phyloP scores from a whole-genome alignment of 2,329 filamentous ascomycete genomes.

The Nemania sp. region DNA sequence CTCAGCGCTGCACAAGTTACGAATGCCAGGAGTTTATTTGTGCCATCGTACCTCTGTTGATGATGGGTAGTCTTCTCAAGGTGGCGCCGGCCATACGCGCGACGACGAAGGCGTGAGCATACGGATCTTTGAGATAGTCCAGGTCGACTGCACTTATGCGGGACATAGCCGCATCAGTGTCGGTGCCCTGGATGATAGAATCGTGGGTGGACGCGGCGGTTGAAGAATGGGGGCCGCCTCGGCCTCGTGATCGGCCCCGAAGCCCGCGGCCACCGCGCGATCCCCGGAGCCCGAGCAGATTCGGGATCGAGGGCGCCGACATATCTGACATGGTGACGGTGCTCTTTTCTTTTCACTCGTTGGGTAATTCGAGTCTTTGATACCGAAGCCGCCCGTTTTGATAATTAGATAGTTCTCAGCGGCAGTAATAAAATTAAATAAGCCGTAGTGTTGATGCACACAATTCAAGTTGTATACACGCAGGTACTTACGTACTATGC shows the following conservation, averaged over 20 bases:
- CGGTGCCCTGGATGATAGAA: constrained; percentile 80
- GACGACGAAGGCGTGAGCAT: constrained; percentile 70
- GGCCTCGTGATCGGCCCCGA: constrained; percentile 39
- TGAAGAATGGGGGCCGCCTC: constrained; percentile 28
- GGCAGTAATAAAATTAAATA: too few relatives aligned
- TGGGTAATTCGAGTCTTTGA: too few relatives aligned
- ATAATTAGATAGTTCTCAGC: too few relatives aligned
- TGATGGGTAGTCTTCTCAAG: constrained; percentile 78
- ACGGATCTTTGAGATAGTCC: constrained; percentile 83
- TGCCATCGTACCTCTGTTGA: constrained; percentile 75
- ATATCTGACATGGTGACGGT: constrained; percentile 47
- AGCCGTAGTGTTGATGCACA: too few relatives aligned
- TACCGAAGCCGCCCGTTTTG: too few relatives aligned
- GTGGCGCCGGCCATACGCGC: constrained; percentile 44
- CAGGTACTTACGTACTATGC: too few relatives aligned
- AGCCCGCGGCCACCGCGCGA: constrained; percentile 48
- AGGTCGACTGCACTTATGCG: constrained; percentile 84
- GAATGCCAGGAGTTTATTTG: background rate
- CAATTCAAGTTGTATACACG: too few relatives aligned
- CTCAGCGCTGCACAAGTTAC: constrained; percentile 33
- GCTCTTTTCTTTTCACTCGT: too few relatives aligned
- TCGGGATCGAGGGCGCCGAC: constrained; percentile 76
- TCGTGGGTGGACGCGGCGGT: constrained; percentile 57
- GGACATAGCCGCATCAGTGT: constrained; percentile 87
- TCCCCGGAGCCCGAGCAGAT: constrained; percentile 65